Evolutionary conservation across 331 rosid species (phyloP), one percentile per base, ranked within the genome.

Genomic region (Ulmus americana): DNA sequence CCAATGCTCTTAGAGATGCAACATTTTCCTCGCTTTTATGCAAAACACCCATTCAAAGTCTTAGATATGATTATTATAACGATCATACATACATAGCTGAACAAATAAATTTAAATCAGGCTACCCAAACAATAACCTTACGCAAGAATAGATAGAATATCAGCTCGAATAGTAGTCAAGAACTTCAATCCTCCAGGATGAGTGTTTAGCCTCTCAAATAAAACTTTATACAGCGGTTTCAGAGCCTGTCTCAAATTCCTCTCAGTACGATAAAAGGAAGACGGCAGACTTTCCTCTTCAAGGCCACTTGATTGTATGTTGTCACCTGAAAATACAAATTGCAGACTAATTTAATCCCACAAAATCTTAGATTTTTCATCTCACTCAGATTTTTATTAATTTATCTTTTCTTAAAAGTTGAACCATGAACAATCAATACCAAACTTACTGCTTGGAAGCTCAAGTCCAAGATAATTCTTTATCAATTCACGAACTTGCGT

Each of bases 111-210:
- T 63, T 38, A 40, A 38, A 63, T 39, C n/a, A 45, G 38, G 28
- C 39, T 22, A 55, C 72, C 44, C 54, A 43, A 48, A 48, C 9
- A 66, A 75, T 73, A 75, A 76, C 73, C 97, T 86, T 86, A 92
- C 96, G 65, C 60, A 4, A 92, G 92, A 80, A 86, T 78, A 48
- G 82, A 80, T 41, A 92, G 74, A 82, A 88, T 86, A 76, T 88
- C 86, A 45, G 88, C 90, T 53, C 97, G 95, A 69, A 92, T 78
- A 83, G 63, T 77, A 70, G 96, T 70, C 68, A 92, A 82, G 80
- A 83, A 77, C 75, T 77, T 87, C 83, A 92, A 80, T 46, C 97
- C 97, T 69, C 97, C 97, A 3, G 95, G 86, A 73, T 92, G 91
- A 7, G 87, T 88, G 75, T 92, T 92, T 71, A 88, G 95, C 15